phyloP scores from a whole-genome alignment of 1,284 basidiomycete genomes.

The Exsudoporus floridanus region DNA sequence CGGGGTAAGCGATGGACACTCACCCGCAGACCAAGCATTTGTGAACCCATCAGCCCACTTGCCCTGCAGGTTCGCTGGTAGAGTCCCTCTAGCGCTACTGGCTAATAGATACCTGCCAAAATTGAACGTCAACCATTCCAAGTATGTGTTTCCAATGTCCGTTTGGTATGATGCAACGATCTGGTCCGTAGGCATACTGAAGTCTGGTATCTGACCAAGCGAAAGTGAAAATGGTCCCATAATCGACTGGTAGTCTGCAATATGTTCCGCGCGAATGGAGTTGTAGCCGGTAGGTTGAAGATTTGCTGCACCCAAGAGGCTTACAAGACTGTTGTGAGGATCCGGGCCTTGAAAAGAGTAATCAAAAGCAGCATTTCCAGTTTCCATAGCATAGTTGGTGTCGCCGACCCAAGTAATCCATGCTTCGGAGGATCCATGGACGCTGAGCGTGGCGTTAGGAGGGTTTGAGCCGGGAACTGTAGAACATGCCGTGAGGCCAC shows the following conservation, averaged over 20 bases:
- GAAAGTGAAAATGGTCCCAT: constrained; percentile 54
- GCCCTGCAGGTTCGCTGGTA: constrained; percentile 74
- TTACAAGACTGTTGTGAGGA: constrained; percentile 52
- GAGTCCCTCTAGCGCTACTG: constrained; percentile 56
- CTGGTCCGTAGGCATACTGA: constrained; percentile 56
- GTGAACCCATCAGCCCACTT: constrained; percentile 59
- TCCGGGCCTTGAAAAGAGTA: constrained; percentile 66
- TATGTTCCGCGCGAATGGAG: constrained; percentile 45
- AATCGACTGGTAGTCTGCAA: constrained; percentile 47
- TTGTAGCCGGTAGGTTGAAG: constrained; percentile 33
- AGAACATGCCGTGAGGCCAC: constrained; percentile 36
- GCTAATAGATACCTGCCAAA: constrained; percentile 67
- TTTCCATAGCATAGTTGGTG: constrained; percentile 63
- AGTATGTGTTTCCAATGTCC: constrained; percentile 58
- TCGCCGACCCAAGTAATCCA: constrained; percentile 71
- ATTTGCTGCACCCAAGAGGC: constrained; percentile 38
- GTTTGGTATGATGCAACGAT: constrained; percentile 52
- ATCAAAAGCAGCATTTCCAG: constrained; percentile 52
- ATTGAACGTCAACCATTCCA: constrained; percentile 75
- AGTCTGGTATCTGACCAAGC: constrained; percentile 56
- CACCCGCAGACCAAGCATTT: constrained; percentile 65
- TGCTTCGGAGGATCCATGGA: constrained; percentile 44
- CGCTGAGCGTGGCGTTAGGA: constrained; percentile 56
- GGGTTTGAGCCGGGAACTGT: constrained; percentile 29
- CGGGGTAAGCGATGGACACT: constrained; percentile 22